phyloP scores from a whole-genome alignment of 805 yeast genomes.

The Cyberlindnera galapagoensis region DNA sequence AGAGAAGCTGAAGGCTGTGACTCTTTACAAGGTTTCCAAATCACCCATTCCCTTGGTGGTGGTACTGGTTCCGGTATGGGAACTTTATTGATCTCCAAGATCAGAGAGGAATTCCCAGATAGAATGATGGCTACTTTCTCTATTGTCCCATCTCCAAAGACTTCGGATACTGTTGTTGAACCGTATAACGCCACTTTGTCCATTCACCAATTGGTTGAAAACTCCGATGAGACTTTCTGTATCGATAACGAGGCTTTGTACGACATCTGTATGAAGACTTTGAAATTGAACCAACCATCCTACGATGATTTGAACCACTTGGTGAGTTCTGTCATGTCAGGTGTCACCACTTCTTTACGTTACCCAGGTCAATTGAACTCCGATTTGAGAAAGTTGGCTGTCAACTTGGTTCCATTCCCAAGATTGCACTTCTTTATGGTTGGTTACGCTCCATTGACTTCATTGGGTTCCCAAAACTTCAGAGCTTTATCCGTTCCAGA shows the following conservation, averaged over 20 bases:
- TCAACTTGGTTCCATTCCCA: conserved; percentile 98
- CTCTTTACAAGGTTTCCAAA: conserved; percentile 94
- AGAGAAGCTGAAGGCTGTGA: conserved; percentile 96
- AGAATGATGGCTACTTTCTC: conserved; percentile 97
- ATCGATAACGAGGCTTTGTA: conserved; percentile 98
- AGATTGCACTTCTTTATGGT: conserved; percentile 99
- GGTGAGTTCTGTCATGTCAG: conserved; percentile 96
- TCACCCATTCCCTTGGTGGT: conserved; percentile 97
- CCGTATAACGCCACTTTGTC: conserved; percentile 97
- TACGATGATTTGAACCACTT: conserved; percentile 81
- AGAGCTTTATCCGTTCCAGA: conserved; percentile 93
- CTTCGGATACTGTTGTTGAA: conserved; percentile 94
- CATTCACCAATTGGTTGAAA: conserved; percentile 94
- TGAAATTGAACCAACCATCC: conserved; percentile 87
- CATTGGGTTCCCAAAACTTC: conserved; percentile 86
- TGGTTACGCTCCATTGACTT: conserved; percentile 92
- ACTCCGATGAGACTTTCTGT: conserved; percentile 98
- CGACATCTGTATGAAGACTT: conserved; percentile 94
- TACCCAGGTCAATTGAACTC: conserved; percentile 97
- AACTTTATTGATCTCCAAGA: conserved; percentile 84
- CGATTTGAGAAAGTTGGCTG: conserved; percentile 96
- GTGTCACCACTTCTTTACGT: conserved; percentile 95
- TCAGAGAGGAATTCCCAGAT: conserved; percentile 90
- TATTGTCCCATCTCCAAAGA: conserved; percentile 97
- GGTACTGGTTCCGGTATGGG: conserved; percentile 99